These are phyloP conservation scores for Eucalyptus pauciflora DNA, from an alignment of 345 rosid genomes.

Conservation along the genomic window DNA sequence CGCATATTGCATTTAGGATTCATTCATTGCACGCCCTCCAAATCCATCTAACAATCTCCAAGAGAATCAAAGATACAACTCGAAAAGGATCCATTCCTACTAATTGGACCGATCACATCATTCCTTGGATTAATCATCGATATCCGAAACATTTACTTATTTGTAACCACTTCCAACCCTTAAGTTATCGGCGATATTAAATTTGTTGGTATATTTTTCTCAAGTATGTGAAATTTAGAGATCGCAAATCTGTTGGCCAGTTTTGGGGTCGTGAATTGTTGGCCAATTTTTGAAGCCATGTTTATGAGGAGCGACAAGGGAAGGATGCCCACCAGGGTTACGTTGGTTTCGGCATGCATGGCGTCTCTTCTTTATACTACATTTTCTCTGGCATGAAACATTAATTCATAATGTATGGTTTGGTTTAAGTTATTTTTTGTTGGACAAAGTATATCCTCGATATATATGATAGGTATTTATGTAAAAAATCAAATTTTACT, in stretches of 20 bases:
- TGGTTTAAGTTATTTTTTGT: background rate
- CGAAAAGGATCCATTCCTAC: background rate
- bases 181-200: too few species aligned
- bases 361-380: constrained; percentile 5
- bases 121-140: background rate
- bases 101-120: background rate
- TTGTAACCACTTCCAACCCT: background rate
- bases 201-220: too few species aligned
- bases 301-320: constrained; percentile 47
- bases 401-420: background rate
- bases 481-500: background rate
- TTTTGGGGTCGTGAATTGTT: constrained; percentile 30
- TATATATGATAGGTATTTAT: background rate
- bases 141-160: background rate
- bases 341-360: constrained; percentile 8
- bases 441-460: background rate
- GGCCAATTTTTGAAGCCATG: constrained; percentile 57
- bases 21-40: background rate
- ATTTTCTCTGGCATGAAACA: background rate
- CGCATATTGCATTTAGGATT: background rate
- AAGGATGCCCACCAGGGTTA: constrained; percentile 20
- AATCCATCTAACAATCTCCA: background rate
- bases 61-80: background rate
- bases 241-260: constrained; percentile 8
- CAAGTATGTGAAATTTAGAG: background rate